Conservation (phyloP, 192 early-diverging fungal species). For the Diversispora epigaea region DNA sequence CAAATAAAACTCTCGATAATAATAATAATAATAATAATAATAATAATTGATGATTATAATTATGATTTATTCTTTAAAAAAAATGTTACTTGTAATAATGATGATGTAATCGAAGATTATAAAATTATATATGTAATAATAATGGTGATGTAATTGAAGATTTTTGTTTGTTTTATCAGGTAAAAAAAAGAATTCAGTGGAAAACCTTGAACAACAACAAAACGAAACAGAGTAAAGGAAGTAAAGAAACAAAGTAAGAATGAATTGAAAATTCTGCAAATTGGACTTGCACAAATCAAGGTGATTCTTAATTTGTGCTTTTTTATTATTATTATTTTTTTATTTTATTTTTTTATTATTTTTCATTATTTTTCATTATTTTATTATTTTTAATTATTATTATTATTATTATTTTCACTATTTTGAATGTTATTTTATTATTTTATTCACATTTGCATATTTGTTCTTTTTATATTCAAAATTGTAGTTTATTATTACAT, state of each 20-base stretch:
- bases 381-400: not conserved
- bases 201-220: no score
- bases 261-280: constrained; percentile 2
- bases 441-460: not conserved
- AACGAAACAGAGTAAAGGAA: not conserved
- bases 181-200: not conserved
- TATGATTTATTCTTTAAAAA: no score
- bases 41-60: no score
- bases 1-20: constrained; percentile 17
- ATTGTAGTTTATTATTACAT: no score
- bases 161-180: constrained; percentile 10
- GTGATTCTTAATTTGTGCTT: not conserved
- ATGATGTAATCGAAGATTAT: no score
- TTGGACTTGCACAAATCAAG: constrained; percentile 2
- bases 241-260: not conserved
- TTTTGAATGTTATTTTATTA: not conserved
- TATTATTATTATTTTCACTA: constrained; percentile 7
- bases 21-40: not conserved
- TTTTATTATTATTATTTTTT: not conserved
- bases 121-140: no score
- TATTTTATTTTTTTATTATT: no score
- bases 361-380: not conserved
- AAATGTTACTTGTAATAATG: no score
- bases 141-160: not conserved
- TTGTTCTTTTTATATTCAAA: no score